Conservation (phyloP, 345 rosid genomes). For the Gossypium anomalum region DNA sequence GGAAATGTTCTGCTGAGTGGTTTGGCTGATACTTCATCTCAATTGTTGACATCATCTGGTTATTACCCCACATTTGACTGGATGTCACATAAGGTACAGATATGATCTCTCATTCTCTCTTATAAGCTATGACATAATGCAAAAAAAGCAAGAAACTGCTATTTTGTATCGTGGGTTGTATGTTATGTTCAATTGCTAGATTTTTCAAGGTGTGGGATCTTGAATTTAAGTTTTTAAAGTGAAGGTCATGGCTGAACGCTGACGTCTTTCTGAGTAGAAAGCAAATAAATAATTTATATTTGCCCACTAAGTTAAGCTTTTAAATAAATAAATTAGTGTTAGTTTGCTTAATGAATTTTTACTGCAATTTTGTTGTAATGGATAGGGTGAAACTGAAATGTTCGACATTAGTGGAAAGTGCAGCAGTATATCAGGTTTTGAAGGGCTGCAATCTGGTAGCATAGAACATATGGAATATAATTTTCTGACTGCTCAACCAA, state of each 20-base stretch:
- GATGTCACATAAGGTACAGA: conserved; percentile 39
- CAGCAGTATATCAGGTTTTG: conserved; percentile 24
- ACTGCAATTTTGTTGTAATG: conserved; percentile 7
- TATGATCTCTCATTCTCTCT: conserved; percentile 2
- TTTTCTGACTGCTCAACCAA: conserved; percentile 30
- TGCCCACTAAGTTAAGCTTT: not conserved
- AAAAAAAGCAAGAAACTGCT: not conserved
- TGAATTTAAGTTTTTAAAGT: not conserved
- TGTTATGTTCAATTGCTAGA: not conserved
- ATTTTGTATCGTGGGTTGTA: not conserved
- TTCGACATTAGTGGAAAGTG: conserved; percentile 24
- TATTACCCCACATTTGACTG: conserved; percentile 31
- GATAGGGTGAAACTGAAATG: conserved; percentile 40
- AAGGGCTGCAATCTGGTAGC: conserved; percentile 28
- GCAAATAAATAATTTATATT: not conserved
- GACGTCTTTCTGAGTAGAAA: not conserved
- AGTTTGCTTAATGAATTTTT: not conserved
- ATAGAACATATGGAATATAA: conserved; percentile 39
- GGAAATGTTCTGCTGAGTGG: conserved; percentile 26
- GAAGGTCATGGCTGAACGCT: not conserved
- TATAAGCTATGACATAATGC: not conserved
- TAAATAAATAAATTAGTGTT: not conserved
- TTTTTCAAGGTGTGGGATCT: not conserved
- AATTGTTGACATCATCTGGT: conserved; percentile 26
- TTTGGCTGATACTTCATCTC: conserved; percentile 33